These are phyloP conservation scores for Curvularia sp. DNA, from an alignment of 2,329 filamentous ascomycete genomes.

Conservation along the genomic window DNA sequence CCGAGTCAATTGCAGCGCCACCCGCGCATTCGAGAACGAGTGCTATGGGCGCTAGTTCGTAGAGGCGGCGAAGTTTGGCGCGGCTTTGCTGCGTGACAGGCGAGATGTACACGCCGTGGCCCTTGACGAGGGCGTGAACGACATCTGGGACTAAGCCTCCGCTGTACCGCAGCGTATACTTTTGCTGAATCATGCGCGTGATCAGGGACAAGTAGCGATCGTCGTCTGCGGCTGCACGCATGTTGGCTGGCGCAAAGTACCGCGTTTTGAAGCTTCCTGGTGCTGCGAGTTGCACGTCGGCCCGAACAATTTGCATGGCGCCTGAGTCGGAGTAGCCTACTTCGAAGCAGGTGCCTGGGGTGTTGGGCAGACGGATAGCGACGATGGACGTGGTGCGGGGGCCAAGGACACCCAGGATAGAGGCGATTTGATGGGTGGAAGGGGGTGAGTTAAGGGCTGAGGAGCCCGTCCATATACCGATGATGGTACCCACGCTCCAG, in stretches of 20 bases:
- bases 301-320: constrained; percentile 54
- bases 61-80: constrained; percentile 66
- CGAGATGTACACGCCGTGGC: constrained; percentile 67
- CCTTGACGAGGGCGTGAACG: constrained; percentile 65
- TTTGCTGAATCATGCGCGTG: constrained; percentile 56
- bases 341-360: constrained; percentile 58
- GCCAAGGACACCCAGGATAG: constrained; percentile 46
- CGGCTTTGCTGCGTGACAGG: constrained; percentile 61
- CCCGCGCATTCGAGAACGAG: constrained; percentile 67
- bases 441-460: constrained; percentile 35
- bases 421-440: constrained; percentile 36
- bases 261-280: constrained; percentile 53
- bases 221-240: constrained; percentile 63
- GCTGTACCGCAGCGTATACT: constrained; percentile 67
- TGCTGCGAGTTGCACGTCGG: constrained; percentile 13
- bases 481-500: constrained; percentile 60
- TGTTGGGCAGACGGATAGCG: constrained; percentile 58
- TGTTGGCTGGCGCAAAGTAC: constrained; percentile 69
- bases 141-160: constrained; percentile 69
- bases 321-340: constrained; percentile 52
- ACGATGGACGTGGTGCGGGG: constrained; percentile 57
- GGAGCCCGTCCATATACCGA: constrained; percentile 60
- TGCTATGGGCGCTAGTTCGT: constrained; percentile 67
- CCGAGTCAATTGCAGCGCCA: constrained; percentile 62
- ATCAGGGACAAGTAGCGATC: constrained; percentile 54